Conservation (phyloP, 1,284 basidiomycete genomes). For the Cystobasidium slooffiae region DNA sequence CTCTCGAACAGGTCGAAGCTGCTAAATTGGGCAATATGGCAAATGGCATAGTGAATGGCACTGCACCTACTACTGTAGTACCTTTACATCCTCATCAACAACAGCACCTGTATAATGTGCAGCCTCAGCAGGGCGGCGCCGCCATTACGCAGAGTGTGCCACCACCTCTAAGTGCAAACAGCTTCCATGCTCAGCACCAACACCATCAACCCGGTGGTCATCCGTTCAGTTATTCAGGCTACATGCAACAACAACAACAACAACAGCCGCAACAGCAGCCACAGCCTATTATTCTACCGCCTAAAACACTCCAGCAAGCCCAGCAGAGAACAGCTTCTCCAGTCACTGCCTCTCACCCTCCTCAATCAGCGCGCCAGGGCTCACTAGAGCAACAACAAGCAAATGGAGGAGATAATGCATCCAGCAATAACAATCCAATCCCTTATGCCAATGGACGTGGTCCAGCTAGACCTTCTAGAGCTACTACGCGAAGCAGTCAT, state of each 20-base stretch:
- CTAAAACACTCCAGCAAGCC: slow-evolving; percentile 21
- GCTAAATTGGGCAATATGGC: slow-evolving; percentile 13
- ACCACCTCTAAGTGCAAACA: neutral
- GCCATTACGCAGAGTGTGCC: slow-evolving; percentile 5
- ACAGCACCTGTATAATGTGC: neutral
- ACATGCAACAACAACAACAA: slow-evolving; percentile 21
- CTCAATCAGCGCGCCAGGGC: slow-evolving; percentile 9
- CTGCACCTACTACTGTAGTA: neutral
- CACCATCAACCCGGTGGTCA: slow-evolving; percentile 11
- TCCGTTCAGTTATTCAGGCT: slow-evolving; percentile 8
- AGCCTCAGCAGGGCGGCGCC: neutral
- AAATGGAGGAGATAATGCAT: neutral
- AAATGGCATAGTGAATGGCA: neutral
- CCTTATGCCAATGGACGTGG: slow-evolving; percentile 41
- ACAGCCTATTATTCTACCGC: slow-evolving; percentile 31
- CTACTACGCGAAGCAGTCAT: slow-evolving; percentile 6
- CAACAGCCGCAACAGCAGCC: slow-evolving; percentile 14
- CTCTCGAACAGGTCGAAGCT: slow-evolving; percentile 31
- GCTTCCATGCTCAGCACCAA: slow-evolving; percentile 14
- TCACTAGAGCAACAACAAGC: neutral
- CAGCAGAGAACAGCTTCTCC: slow-evolving; percentile 35
- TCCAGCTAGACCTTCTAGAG: slow-evolving; percentile 19
- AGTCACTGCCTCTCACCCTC: neutral
- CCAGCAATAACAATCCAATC: slow-evolving; percentile 19
- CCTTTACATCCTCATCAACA: slow-evolving; percentile 15